Base-by-base conservation (phyloP, 2,329 filamentous ascomycete species). In the Lachnellula subtilissima region DNA sequence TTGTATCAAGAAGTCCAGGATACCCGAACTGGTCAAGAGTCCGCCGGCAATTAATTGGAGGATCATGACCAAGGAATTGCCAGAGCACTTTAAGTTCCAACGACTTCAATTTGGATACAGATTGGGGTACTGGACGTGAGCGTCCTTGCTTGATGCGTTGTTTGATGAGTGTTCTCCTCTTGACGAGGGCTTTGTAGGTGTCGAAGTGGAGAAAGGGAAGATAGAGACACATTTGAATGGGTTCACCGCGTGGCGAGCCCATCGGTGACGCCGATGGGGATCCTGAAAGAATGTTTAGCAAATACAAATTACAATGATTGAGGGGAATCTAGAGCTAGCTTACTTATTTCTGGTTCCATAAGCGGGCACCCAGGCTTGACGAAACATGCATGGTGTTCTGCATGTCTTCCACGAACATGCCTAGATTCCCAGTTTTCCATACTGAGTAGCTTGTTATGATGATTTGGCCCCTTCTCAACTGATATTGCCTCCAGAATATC, bases 51-150 rank as follows among this genome's bases (percentile, higher is more conserved):
- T 59, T 57, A 14, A 59, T 48, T 8, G 57, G 54, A 39, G 54
- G 57, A 32, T 57, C 57, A 15, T 59, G 51, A 15, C 57, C 57
- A n/a, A 56, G 47, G 32, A 50, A 59, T 46, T 59, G 50, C 56
- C 57, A 59, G 9, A 54, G 32, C 9, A 40, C 46, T 54, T 59
- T 45, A 14, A 52, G 22, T 36, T 59, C 57, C 32, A 48, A n/a
- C 9, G 56, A 53, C 7, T 53, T 49, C 35, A 59, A 28, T 36
- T 53, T 56, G 17, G 57, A 47, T 3, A 56, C 36, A 17, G 35
- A 12, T 32, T 50, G 32, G 19, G 57, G 54, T 15, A 54, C 50
- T 22, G 57, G 57, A 22, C 54, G 42, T 3, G 50, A 56, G n/a
- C 57, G 43, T 6, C 54, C 54, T 48, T 56, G 54, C 11, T 42